Conservation (phyloP, 768 basidiomycete species). For the Mycena floridula region DNA sequence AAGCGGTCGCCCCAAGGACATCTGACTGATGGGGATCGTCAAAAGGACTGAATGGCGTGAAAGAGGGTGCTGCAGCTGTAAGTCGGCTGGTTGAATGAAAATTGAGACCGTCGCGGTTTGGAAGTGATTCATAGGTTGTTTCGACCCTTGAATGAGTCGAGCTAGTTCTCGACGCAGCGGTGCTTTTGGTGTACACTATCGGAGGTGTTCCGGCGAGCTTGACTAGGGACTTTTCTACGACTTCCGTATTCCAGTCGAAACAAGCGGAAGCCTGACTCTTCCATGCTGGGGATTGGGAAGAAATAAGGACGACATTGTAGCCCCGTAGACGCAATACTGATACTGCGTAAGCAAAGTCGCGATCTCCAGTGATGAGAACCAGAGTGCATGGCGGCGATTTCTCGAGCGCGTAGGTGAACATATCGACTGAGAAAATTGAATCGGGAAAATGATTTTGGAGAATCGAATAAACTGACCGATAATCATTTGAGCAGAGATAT, state of each 20-base stretch:
- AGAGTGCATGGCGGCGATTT: slow-evolving; percentile 46
- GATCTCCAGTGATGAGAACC: slow-evolving; percentile 60
- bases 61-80: too few relatives aligned
- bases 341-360: slow-evolving; percentile 57
- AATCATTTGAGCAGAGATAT: slow-evolving; percentile 36
- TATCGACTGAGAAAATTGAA: slow-evolving; percentile 43
- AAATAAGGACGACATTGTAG: slow-evolving; percentile 47
- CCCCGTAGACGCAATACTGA: slow-evolving; percentile 48
- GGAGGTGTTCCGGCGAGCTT: too few relatives aligned
- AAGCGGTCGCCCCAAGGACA: too few relatives aligned
- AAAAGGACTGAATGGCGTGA: too few relatives aligned
- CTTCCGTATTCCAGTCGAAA: slow-evolving; percentile 41
- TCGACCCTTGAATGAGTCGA: too few relatives aligned
- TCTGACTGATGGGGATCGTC: too few relatives aligned
- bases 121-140: too few relatives aligned
- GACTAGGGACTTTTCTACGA: background rate
- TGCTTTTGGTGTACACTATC: too few relatives aligned
- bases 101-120: too few relatives aligned
- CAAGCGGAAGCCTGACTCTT: slow-evolving; percentile 48
- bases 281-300: slow-evolving; percentile 32
- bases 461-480: slow-evolving; percentile 22
- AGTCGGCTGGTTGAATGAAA: too few relatives aligned
- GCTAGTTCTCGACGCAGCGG: too few relatives aligned
- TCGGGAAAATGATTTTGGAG: background rate
- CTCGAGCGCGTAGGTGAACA: slow-evolving; percentile 64